Evolutionary conservation across 345 rosid genomes (phyloP).

Genomic region (Populus ilicifolia): DNA sequence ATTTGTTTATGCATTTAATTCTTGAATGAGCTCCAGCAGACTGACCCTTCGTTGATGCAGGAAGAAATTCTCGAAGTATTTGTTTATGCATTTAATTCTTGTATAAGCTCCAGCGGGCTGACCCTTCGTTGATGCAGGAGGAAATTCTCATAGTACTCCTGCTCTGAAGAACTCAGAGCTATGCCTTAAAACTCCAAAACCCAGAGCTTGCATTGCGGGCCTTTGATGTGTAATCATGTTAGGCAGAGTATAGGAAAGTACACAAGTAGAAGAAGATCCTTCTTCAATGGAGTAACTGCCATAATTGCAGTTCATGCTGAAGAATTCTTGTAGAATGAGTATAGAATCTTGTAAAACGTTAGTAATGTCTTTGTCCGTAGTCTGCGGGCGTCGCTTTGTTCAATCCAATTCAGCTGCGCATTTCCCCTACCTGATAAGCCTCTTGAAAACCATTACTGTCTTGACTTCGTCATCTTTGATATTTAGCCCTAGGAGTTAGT

Average conservation of each 20-base stretch:
- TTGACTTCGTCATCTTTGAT: too few relatives aligned
- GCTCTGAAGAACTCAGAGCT: slow-evolving; percentile 68
- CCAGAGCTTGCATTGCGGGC: slow-evolving; percentile 52
- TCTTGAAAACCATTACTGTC: too few relatives aligned
- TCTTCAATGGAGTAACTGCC: slow-evolving; percentile 29
- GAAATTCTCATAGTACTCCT: slow-evolving; percentile 43
- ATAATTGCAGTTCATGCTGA: slow-evolving; percentile 3
- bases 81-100: background rate
- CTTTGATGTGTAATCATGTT: slow-evolving; percentile 70
- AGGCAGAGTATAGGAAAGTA: slow-evolving; percentile 46
- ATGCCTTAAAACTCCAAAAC: slow-evolving; percentile 52
- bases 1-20: too few relatives aligned
- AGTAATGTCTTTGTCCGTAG: too few relatives aligned
- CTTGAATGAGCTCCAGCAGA: background rate
- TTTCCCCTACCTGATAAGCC: too few relatives aligned
- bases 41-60: slow-evolving; percentile 31
- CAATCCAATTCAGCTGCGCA: too few relatives aligned
- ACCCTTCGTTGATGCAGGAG: slow-evolving; percentile 45
- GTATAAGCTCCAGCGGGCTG: background rate
- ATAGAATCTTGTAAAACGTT: background rate
- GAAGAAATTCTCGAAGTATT: slow-evolving; percentile 50
- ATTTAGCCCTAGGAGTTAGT: too few relatives aligned
- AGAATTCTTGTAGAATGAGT: background rate
- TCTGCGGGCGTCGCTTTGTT: too few relatives aligned
- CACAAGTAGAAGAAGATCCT: slow-evolving; percentile 19